phyloP scores from a whole-genome alignment of 2,329 filamentous ascomycete species.

The Bipolaris victoriae region DNA sequence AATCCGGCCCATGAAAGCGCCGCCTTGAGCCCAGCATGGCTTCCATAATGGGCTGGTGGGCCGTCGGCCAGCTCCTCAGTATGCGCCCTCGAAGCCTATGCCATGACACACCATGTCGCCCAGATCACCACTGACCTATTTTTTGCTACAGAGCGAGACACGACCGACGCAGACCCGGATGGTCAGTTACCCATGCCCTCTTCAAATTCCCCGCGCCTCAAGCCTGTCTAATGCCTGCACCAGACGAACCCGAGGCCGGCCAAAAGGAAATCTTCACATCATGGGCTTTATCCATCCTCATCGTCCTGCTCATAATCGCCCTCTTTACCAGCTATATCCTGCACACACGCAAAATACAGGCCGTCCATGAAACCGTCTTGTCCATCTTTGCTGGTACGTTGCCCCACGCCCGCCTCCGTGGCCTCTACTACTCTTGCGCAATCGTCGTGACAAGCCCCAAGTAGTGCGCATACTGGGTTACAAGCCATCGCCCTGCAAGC shows the following conservation, averaged over 20 bases:
- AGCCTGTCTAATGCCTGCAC: slow-evolving; percentile 46
- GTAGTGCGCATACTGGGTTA: slow-evolving; percentile 17
- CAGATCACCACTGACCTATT: slow-evolving; percentile 11
- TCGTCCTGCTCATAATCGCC: slow-evolving; percentile 89
- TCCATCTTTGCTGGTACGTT: slow-evolving; percentile 89
- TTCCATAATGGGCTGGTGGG: slow-evolving; percentile 47
- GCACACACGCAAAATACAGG: slow-evolving; percentile 95
- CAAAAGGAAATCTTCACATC: slow-evolving; percentile 95
- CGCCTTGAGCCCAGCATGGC: slow-evolving; percentile 46
- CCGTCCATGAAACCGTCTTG: slow-evolving; percentile 96
- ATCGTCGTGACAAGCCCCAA: slow-evolving; percentile 13
- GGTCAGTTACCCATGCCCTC: slow-evolving; percentile 38
- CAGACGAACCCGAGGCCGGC: slow-evolving; percentile 76
- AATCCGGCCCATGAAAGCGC: slow-evolving; percentile 37
- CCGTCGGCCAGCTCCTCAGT: slow-evolving; percentile 50
- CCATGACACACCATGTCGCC: background rate
- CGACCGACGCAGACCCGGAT: slow-evolving; percentile 56
- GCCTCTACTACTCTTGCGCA: slow-evolving; percentile 6
- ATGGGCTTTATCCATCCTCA: slow-evolving; percentile 97
- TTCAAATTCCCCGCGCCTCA: slow-evolving; percentile 1
- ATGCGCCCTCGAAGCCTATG: slow-evolving; percentile 25
- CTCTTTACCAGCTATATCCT: slow-evolving; percentile 97
- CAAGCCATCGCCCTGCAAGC: slow-evolving; percentile 6
- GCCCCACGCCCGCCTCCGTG: background rate
- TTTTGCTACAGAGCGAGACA: slow-evolving; percentile 49